phyloP scores from a whole-genome alignment of 164 flowering plant genomes.

The Pachysandra terminalis region DNA sequence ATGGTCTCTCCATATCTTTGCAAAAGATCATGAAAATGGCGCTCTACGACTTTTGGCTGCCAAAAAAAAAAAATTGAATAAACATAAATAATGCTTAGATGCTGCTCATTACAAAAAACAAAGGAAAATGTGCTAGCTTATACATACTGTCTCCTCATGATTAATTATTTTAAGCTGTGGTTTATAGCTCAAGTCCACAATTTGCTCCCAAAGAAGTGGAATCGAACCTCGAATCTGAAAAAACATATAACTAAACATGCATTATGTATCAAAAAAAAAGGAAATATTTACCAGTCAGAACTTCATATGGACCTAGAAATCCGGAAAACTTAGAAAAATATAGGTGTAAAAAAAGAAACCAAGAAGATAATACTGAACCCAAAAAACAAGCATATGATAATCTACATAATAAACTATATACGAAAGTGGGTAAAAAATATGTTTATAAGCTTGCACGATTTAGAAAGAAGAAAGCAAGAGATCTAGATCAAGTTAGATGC shows the following conservation, averaged over 20 bases:
- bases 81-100: constrained; percentile 4
- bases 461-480: no score
- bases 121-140: constrained; percentile 1
- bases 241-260: constrained; percentile 3
- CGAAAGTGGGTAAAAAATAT: no score
- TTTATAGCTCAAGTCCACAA: constrained; percentile 97
- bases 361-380: no score
- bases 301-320: neutral
- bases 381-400: no score
- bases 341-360: no score
- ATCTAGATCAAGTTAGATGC: no score
- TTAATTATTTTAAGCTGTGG: constrained; percentile 65
- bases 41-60: constrained; percentile 81
- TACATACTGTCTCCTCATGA: constrained; percentile 73
- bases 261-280: neutral
- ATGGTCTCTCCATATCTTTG: constrained; percentile 83
- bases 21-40: constrained; percentile 76
- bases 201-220: constrained; percentile 99
- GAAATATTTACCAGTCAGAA: neutral
- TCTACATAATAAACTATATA: no score
- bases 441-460: no score
- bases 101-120: neutral
- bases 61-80: constrained; percentile 10
- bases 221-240: constrained; percentile 92
- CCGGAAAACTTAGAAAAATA: no score